Evolutionary conservation across 129 eudicot species (phyloP), one percentile per base, ranked within the genome.

Genomic region (Chrysanthemum makinoi): DNA sequence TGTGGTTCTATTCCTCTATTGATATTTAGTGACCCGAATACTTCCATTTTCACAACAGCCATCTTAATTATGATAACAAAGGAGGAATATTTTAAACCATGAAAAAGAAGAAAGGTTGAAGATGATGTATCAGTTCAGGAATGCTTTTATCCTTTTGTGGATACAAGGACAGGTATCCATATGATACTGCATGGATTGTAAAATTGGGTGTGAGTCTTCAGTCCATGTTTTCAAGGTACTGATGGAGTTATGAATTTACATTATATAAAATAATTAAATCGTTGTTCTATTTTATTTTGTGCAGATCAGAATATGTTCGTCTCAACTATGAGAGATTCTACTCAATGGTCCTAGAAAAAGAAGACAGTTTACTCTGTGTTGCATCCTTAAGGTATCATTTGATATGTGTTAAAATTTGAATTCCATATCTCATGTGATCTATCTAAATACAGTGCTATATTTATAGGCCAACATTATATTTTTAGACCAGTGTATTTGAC

Each of bases 101-200:
- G n/a, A n/a, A n/a, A n/a, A n/a, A n/a, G n/a, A n/a, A n/a, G n/a
- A n/a, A n/a, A n/a, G n/a, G n/a, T n/a, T n/a, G n/a, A n/a, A n/a
- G n/a, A n/a, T n/a, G n/a, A n/a, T n/a, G n/a, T n/a, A n/a, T n/a
- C n/a, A n/a, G n/a, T n/a, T n/a, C n/a, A 94, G 83, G 99, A 94
- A 77, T 94, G 99, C 83, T 94, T 94, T 82, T 84, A 87, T 39
- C 96, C 96, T 6, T 90, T 94, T 97, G 92, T 87, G 80, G 99
- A 94, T 78, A 81, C 89, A 49, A 88, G 89, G 74, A 94, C 99
- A 1, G 99, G 99, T 79, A 86, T 94, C 75, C 86, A 90, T 82
- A 89, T 94, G 96, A 84, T 94, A 68, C 99, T 97, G 49, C 97
- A 94, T 71, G 91, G 87, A 20, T 56, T 94, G 47, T 94, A 89